A percentile compares a stretch with the other conserved stretches of the same genome.
These are phyloP conservation scores for Talaromyces nanjingensis DNA, from an alignment of 495 filamentous ascomycete genomes.

Conservation along the genomic window DNA sequence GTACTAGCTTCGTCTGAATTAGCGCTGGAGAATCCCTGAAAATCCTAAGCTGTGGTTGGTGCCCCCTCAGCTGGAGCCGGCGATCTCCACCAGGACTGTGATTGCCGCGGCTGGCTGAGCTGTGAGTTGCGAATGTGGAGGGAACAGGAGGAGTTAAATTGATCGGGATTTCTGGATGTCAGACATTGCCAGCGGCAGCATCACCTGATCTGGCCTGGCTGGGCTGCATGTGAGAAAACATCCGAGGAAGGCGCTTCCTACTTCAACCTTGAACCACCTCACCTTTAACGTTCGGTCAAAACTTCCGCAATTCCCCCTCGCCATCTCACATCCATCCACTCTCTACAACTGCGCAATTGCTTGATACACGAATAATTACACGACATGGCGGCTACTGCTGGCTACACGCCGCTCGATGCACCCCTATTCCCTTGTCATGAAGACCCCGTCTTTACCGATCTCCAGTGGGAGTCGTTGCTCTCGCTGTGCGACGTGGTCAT, in stretches of 20 bases:
- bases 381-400: background rate
- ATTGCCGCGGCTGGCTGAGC: slow-evolving; percentile 1
- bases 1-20: background rate
- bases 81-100: background rate
- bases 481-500: slow-evolving; percentile 49
- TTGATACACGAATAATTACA: too few species aligned
- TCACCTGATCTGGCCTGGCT: too few species aligned
- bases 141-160: background rate
- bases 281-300: too few species aligned
- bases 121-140: background rate
- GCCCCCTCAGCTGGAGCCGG: background rate
- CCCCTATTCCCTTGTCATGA: slow-evolving; percentile 33
- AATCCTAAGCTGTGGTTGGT: background rate
- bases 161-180: too few species aligned
- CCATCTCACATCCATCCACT: background rate
- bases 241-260: too few species aligned
- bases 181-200: too few species aligned
- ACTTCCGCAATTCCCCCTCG: background rate
- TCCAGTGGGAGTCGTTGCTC: slow-evolving; percentile 51
- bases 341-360: background rate
- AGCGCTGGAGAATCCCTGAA: background rate
- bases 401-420: slow-evolving; percentile 34
- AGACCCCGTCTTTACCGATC: slow-evolving; percentile 33
- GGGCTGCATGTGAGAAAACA: too few species aligned
- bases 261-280: too few species aligned